Conservation (phyloP, 148 eudicot species). For the Silene latifolia region DNA sequence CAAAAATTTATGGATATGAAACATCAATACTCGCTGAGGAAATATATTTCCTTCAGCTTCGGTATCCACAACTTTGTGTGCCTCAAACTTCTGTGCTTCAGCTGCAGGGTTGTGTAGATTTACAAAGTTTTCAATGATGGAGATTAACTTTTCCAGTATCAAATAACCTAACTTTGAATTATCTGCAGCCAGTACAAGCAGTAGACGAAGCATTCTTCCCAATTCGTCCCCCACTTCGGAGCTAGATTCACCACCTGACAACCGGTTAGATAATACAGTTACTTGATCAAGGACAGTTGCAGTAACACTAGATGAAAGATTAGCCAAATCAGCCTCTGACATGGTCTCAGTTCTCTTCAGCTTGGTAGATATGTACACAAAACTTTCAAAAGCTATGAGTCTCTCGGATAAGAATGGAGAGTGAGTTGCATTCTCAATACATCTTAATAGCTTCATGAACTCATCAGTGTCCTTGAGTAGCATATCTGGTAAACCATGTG, state of each 20-base stretch:
- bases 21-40: constrained; percentile 33
- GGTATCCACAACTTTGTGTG: constrained; percentile 29
- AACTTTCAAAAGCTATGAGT: constrained; percentile 42
- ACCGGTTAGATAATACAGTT: constrained; percentile 30
- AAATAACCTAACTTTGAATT: constrained; percentile 38
- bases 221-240: constrained; percentile 40
- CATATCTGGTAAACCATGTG: constrained; percentile 31
- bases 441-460: constrained; percentile 37
- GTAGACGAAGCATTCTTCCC: constrained; percentile 40
- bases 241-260: constrained; percentile 24
- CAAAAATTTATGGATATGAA: constrained; percentile 38
- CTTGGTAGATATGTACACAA: constrained; percentile 44
- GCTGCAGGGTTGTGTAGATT: constrained; percentile 25
- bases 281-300: constrained; percentile 43
- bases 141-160: constrained; percentile 42
- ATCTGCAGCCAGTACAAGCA: constrained; percentile 37
- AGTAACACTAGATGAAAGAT: constrained; percentile 37
- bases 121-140: constrained; percentile 32
- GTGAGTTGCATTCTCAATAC: constrained; percentile 35
- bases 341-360: constrained; percentile 31
- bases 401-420: constrained; percentile 46
- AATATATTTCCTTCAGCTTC: constrained; percentile 18
- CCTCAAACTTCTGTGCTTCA: constrained; percentile 23
- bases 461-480: constrained; percentile 34
- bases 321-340: constrained; percentile 27